These are phyloP conservation scores for Hygrocybe punicea DNA, from an alignment of 768 basidiomycete genomes.

Conservation along the genomic window DNA sequence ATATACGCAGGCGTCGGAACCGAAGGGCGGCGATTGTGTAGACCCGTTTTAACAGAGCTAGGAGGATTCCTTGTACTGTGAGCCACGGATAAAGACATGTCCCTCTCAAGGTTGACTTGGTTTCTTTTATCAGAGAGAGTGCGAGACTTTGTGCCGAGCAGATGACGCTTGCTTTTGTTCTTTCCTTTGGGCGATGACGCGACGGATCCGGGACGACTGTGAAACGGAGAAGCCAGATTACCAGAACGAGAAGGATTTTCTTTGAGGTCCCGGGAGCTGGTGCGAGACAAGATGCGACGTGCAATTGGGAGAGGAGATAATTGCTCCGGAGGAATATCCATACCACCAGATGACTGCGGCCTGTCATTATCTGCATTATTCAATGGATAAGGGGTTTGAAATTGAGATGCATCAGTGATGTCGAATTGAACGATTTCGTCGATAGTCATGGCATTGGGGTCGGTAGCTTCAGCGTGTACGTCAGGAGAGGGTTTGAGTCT, in stretches of 20 bases:
- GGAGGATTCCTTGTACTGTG: background rate
- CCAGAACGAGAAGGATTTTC: constrained; percentile 21
- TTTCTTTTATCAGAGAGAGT: background rate
- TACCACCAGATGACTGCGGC: constrained; percentile 22
- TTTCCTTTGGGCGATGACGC: constrained; percentile 35
- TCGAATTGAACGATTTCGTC: background rate
- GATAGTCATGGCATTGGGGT: background rate
- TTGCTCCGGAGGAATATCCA: constrained; percentile 27
- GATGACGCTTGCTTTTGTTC: background rate
- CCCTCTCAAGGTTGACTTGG: background rate
- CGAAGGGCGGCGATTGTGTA: constrained; percentile 6
- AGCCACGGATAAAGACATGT: background rate
- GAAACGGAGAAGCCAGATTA: constrained; percentile 45
- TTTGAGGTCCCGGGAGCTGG: constrained; percentile 21
- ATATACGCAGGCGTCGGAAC: constrained; percentile 1
- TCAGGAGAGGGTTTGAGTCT: constrained; percentile 27
- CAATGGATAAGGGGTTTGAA: constrained; percentile 24
- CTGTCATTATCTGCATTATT: constrained; percentile 25
- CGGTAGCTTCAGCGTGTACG: background rate
- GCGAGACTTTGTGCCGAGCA: background rate
- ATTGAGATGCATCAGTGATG: constrained; percentile 7
- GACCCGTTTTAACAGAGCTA: background rate
- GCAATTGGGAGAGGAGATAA: constrained; percentile 44
- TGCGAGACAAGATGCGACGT: constrained; percentile 36
- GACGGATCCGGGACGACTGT: constrained; percentile 43